Conservation (phyloP, 257 asterid species). For the Sherardia arvensis region DNA sequence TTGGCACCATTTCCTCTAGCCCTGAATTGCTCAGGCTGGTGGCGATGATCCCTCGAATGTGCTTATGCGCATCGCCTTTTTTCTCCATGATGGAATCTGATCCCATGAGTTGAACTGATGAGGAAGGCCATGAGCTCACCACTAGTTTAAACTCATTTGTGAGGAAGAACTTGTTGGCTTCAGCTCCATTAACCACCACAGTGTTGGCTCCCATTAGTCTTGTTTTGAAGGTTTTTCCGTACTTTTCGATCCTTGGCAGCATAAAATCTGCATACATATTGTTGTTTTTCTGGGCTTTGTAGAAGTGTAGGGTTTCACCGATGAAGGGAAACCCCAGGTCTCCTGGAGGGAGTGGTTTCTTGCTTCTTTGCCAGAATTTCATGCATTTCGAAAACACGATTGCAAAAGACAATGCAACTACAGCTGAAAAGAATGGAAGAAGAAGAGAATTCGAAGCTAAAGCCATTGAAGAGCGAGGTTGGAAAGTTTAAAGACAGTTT, state of each 20-base stretch:
- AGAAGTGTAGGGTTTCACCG: constrained; percentile 74
- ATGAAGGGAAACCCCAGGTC: constrained; percentile 70
- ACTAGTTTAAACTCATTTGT: constrained; percentile 81
- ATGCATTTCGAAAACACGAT: constrained; percentile 17
- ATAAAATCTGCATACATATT: constrained; percentile 57
- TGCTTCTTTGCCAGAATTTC: constrained; percentile 13
- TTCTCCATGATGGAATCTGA: constrained; percentile 76
- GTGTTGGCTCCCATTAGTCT: constrained; percentile 72
- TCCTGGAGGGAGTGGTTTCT: constrained; percentile 63
- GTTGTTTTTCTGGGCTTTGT: constrained; percentile 63
- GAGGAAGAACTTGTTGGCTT: constrained; percentile 72
- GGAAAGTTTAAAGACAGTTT: neutral
- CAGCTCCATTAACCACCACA: constrained; percentile 70
- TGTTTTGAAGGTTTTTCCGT: constrained; percentile 69
- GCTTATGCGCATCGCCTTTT: constrained; percentile 61
- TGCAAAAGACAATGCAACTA: constrained; percentile 18
- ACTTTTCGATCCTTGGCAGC: constrained; percentile 39
- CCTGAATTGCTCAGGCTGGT: constrained; percentile 42
- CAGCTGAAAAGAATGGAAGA: constrained; percentile 18
- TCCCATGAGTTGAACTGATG: constrained; percentile 81
- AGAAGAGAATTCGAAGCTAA: constrained; percentile 14
- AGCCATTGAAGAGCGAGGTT: constrained; percentile 22
- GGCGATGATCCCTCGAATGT: constrained; percentile 62
- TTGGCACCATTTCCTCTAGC: constrained; percentile 51
- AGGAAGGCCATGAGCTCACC: constrained; percentile 88